phyloP scores from a whole-genome alignment of 1,284 basidiomycete species.

The Ustanciosporium gigantosporum region DNA sequence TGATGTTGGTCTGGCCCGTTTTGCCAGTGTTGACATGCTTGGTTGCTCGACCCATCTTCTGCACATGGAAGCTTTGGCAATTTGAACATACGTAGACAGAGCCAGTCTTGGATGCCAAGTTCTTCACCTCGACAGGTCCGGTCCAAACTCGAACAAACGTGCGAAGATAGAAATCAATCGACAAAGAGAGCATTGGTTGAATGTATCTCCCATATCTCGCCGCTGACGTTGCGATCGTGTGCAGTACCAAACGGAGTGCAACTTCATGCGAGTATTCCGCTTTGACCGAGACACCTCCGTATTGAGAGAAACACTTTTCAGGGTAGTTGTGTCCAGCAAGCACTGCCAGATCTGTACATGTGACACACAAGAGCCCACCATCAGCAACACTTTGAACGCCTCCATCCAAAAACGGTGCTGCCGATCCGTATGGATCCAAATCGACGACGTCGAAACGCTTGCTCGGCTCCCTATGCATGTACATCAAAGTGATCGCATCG shows the following conservation, averaged over 20 bases:
- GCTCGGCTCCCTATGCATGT: slow-evolving; percentile 75
- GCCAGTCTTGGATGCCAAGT: slow-evolving; percentile 63
- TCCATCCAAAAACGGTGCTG: slow-evolving; percentile 94
- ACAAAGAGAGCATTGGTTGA: slow-evolving; percentile 85
- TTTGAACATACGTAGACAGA: slow-evolving; percentile 52
- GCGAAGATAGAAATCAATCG: slow-evolving; percentile 97
- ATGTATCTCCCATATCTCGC: slow-evolving; percentile 90
- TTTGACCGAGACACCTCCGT: slow-evolving; percentile 88
- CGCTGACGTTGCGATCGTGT: slow-evolving; percentile 81
- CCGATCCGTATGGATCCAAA: slow-evolving; percentile 95
- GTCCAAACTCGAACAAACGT: slow-evolving; percentile 82
- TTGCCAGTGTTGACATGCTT: slow-evolving; percentile 32
- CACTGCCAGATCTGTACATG: slow-evolving; percentile 93
- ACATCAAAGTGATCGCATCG: slow-evolving; percentile 73
- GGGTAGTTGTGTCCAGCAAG: slow-evolving; percentile 92
- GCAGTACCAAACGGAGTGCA: slow-evolving; percentile 74
- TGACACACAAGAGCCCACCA: slow-evolving; percentile 83
- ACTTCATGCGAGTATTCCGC: slow-evolving; percentile 83
- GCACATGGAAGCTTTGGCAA: slow-evolving; percentile 48
- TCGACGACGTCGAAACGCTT: slow-evolving; percentile 89
- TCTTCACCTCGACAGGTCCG: slow-evolving; percentile 84
- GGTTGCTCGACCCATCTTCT: slow-evolving; percentile 46
- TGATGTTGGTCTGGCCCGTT: slow-evolving; percentile 35
- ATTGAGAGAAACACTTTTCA: slow-evolving; percentile 70
- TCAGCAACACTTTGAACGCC: slow-evolving; percentile 89